Evolutionary conservation across 495 filamentous ascomycete genomes (phyloP).

Genomic region (Talaromyces thailandensis): DNA sequence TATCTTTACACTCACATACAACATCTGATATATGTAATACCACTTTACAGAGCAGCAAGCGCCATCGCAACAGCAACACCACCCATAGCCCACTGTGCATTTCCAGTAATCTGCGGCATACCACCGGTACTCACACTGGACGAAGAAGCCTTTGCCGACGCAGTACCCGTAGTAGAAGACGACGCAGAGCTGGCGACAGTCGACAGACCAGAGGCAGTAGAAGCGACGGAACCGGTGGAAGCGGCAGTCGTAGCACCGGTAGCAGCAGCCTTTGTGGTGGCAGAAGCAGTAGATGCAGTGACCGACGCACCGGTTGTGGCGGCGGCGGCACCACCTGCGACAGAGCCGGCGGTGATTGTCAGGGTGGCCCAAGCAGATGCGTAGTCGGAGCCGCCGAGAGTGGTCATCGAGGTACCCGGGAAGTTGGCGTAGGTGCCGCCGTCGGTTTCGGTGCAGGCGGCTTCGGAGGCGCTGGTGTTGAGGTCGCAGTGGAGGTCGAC

Average conservation of each 20-base stretch:
- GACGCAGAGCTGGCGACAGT: background rate
- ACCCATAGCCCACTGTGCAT: constrained; percentile 9
- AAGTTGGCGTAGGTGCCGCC: constrained; percentile 18
- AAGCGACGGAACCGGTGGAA: background rate
- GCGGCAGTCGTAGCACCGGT: background rate
- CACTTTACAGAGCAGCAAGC: constrained; percentile 6
- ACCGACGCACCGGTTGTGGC: background rate
- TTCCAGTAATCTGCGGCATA: constrained; percentile 8
- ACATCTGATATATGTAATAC: background rate
- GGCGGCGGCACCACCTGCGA: constrained; percentile 7
- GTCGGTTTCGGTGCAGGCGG: constrained; percentile 23
- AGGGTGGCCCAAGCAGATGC: constrained; percentile 17
- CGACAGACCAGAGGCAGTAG: constrained; percentile 1
- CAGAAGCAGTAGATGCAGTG: constrained; percentile 4
- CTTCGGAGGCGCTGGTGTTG: constrained; percentile 24
- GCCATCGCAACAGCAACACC: constrained; percentile 14
- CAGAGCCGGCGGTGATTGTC: constrained; percentile 23
- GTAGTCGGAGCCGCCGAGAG: constrained; percentile 9
- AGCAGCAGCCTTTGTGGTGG: constrained; percentile 4
- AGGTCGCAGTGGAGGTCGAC: constrained; percentile 18
- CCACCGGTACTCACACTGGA: constrained; percentile 12
- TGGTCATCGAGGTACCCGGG: constrained; percentile 14
- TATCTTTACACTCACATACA: background rate
- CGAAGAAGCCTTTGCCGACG: background rate
- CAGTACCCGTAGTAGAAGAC: background rate